phyloP scores from a whole-genome alignment of 2,329 filamentous ascomycete genomes.

The Calycina herbarum region DNA sequence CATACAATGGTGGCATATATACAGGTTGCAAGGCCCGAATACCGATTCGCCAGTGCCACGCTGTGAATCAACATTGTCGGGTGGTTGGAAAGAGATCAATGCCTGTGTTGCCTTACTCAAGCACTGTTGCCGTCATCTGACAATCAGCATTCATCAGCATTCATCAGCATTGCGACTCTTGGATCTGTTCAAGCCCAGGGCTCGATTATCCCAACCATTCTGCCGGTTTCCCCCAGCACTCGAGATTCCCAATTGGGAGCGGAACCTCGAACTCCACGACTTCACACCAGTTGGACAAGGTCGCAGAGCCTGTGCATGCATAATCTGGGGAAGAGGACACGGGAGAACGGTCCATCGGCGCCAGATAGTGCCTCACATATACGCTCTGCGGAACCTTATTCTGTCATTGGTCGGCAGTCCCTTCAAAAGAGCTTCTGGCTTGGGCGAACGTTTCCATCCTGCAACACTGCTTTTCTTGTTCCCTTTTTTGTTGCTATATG shows the following conservation, averaged over 20 bases:
- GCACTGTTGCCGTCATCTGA: no score
- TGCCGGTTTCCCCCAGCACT: not conserved
- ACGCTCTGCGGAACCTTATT: not conserved
- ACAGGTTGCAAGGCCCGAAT: no score
- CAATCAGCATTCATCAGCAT: no score
- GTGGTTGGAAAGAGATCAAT: no score
- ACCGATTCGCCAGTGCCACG: no score
- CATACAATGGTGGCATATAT: no score
- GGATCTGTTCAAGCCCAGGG: no score
- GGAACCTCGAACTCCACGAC: not conserved
- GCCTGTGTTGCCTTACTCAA: no score
- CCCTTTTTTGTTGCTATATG: not conserved
- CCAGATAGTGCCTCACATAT: conserved; percentile 1
- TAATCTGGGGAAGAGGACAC: conserved; percentile 14
- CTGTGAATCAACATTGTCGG: no score
- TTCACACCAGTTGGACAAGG: not conserved
- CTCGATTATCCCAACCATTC: not conserved
- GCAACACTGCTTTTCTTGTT: not conserved
- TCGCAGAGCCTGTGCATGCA: not conserved
- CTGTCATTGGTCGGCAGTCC: not conserved
- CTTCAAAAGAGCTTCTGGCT: no score
- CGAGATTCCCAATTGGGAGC: not conserved
- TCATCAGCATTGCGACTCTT: no score
- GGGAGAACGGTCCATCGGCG: conserved; percentile 5
- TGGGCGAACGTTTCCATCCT: not conserved